These are phyloP conservation scores for Neohortaea acidophila DNA, from an alignment of 495 filamentous ascomycete species.

Conservation along the genomic window DNA sequence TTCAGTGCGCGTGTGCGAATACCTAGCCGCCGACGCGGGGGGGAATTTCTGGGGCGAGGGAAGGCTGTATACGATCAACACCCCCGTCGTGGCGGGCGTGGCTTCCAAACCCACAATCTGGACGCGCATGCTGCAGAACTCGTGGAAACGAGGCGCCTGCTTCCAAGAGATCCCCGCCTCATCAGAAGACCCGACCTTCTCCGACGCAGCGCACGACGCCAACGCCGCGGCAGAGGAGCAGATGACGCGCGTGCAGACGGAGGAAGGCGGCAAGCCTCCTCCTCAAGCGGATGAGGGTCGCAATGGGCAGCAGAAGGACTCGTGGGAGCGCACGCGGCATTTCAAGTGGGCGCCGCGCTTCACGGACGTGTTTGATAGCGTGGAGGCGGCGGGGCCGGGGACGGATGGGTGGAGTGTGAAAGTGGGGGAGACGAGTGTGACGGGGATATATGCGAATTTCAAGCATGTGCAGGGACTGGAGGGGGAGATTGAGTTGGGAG, in stretches of 20 bases:
- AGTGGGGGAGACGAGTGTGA: constrained; percentile 78
- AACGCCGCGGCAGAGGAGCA: constrained; percentile 9
- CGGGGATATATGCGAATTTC: constrained; percentile 82
- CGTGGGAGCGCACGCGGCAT: constrained; percentile 50
- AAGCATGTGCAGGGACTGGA: constrained; percentile 51
- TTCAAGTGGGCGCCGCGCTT: constrained; percentile 91
- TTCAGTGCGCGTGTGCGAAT: constrained; percentile 59
- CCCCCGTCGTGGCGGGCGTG: constrained; percentile 59
- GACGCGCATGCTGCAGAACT: constrained; percentile 74
- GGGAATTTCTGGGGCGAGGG: constrained; percentile 54
- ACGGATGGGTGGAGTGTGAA: constrained; percentile 93
- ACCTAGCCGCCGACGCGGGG: constrained; percentile 41
- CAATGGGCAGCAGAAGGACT: constrained; percentile 6
- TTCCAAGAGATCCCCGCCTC: constrained; percentile 53
- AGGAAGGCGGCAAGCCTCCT: constrained; percentile 28
- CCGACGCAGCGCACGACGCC: too few species aligned
- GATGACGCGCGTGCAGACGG: constrained; percentile 13
- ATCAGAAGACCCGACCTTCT: constrained; percentile 9
- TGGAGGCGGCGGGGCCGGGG: constrained; percentile 62
- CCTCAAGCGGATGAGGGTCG: not conserved
- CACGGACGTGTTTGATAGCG: constrained; percentile 66
- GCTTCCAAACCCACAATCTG: constrained; percentile 55
- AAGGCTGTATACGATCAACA: constrained; percentile 64
- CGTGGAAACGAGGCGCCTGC: constrained; percentile 67
- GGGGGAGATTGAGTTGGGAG: constrained; percentile 77